Evolutionary conservation across 164 flowering plant species (phyloP).

Genomic region (Pachysandra terminalis): DNA sequence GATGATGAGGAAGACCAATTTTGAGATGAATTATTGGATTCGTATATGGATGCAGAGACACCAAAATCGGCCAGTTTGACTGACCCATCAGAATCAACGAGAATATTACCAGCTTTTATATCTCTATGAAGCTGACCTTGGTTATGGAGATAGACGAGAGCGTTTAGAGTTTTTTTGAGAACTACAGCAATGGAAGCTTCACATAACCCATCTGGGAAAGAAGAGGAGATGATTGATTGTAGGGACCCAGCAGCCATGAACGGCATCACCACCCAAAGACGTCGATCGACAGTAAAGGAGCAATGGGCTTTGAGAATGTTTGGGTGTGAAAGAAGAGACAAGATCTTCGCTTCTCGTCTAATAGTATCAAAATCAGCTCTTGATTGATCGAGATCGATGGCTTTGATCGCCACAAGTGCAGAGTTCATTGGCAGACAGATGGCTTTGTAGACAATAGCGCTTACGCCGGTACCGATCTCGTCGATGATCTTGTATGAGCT

Average conservation of each 20-base stretch:
- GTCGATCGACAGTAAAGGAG: slow-evolving; percentile 63
- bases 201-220: slow-evolving; percentile 58
- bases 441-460: slow-evolving; percentile 75
- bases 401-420: slow-evolving; percentile 60
- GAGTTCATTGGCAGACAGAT: slow-evolving; percentile 47
- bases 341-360: slow-evolving; percentile 56
- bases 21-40: slow-evolving; percentile 25
- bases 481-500: slow-evolving; percentile 44
- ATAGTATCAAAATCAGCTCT: slow-evolving; percentile 42
- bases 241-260: slow-evolving; percentile 85
- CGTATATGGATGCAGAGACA: slow-evolving; percentile 69
- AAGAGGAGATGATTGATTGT: slow-evolving; percentile 60
- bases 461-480: slow-evolving; percentile 62
- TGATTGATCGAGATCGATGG: slow-evolving; percentile 64
- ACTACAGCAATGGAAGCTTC: slow-evolving; percentile 61
- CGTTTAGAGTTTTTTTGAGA: slow-evolving; percentile 58
- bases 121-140: slow-evolving; percentile 83
- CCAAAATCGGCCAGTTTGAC: slow-evolving; percentile 79
- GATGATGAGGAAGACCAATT: slow-evolving; percentile 13
- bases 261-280: slow-evolving; percentile 93
- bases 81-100: slow-evolving; percentile 55
- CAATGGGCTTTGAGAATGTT: slow-evolving; percentile 75
- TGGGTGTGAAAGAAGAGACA: slow-evolving; percentile 76
- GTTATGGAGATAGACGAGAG: slow-evolving; percentile 66
- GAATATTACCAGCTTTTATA: slow-evolving; percentile 77